Evolutionary conservation across 441 rosid genomes (phyloP).

Genomic region (Erodium chrysanthum): DNA sequence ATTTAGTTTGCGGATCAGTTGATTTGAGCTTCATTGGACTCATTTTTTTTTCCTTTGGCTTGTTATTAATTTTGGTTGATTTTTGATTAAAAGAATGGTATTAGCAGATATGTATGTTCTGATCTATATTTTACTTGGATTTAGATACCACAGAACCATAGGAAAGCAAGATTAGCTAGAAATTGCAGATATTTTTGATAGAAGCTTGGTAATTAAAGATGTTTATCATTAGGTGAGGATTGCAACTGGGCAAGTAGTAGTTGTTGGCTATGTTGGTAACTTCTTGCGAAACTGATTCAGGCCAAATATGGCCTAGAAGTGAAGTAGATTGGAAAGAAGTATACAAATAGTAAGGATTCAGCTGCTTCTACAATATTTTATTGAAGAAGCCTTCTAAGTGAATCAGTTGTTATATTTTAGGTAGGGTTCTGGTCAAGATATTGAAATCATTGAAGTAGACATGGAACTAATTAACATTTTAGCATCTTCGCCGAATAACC

Average conservation of each 20-base stretch:
- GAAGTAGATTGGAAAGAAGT: neutral
- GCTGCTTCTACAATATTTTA: neutral
- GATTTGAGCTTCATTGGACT: neutral
- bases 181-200: neutral
- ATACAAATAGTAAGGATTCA: neutral
- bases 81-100: neutral
- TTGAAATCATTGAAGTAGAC: neutral
- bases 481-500: neutral
- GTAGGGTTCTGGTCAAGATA: neutral
- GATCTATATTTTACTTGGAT: conserved; percentile 2
- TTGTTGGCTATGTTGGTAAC: neutral
- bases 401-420: neutral
- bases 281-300: neutral
- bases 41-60: neutral
- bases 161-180: neutral
- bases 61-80: neutral
- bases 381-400: neutral
- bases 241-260: neutral
- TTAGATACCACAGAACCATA: neutral
- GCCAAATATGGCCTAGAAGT: neutral
- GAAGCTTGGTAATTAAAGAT: neutral
- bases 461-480: neutral
- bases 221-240: neutral
- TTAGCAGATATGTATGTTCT: neutral
- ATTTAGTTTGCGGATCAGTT: neutral